phyloP scores from a whole-genome alignment of 2,329 filamentous ascomycete species.

The Pseudocercospora fuligena region DNA sequence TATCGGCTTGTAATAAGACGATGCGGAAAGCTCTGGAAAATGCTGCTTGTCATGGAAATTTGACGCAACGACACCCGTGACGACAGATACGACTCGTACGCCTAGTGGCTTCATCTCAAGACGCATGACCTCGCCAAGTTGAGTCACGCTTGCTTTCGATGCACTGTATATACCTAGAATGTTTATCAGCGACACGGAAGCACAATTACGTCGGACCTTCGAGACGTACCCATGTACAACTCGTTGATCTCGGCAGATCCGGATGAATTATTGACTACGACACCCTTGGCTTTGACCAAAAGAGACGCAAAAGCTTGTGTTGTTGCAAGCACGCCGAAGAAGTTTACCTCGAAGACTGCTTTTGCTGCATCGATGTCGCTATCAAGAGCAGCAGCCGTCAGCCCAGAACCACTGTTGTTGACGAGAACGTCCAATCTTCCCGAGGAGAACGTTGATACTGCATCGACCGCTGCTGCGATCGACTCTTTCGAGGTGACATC shows the following conservation, averaged over 20 bases:
- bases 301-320: conserved; percentile 62
- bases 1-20: not conserved
- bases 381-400: not conserved
- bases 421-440: conserved; percentile 60
- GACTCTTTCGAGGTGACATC: conserved; percentile 58
- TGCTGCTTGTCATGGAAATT: conserved; percentile 37
- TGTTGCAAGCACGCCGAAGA: conserved; percentile 63
- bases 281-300: conserved; percentile 51
- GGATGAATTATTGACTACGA: conserved; percentile 52
- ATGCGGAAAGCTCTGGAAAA: not conserved
- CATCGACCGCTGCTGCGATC: conserved; percentile 43
- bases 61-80: conserved; percentile 65
- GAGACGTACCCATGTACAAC: conserved; percentile 44
- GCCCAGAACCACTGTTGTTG: conserved; percentile 51
- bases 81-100: conserved; percentile 52
- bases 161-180: conserved; percentile 57
- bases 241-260: conserved; percentile 48
- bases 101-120: conserved; percentile 60
- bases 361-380: not conserved
- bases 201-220: not conserved
- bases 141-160: conserved; percentile 63
- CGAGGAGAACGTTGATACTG: not conserved
- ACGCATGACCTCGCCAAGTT: conserved; percentile 62
- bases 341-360: conserved; percentile 56
- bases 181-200: not conserved